phyloP scores from a whole-genome alignment of 805 yeast species.

The Wickerhamiella sergipiensis region DNA sequence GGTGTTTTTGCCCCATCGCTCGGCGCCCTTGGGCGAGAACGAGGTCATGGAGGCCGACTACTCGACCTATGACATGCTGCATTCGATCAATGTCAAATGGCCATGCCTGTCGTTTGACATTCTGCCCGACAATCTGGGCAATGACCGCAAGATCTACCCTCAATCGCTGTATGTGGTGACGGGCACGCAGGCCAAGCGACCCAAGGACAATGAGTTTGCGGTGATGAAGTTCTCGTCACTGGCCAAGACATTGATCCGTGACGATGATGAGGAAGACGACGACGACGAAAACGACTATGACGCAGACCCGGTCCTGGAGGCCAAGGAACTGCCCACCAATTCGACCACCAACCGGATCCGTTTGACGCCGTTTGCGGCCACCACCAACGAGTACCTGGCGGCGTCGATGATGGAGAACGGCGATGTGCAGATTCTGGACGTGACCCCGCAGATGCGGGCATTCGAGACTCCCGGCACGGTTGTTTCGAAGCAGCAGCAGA shows the following conservation, averaged over 20 bases:
- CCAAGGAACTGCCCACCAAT: constrained; percentile 61
- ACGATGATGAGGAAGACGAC: constrained; percentile 60
- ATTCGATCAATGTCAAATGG: constrained; percentile 89
- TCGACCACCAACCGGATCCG: constrained; percentile 83
- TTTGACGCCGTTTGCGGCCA: constrained; percentile 60
- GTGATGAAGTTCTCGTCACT: constrained; percentile 72
- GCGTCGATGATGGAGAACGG: constrained; percentile 87
- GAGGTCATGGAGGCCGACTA: constrained; percentile 96
- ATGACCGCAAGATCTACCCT: constrained; percentile 81
- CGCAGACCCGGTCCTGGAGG: constrained; percentile 72
- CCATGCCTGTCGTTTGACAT: constrained; percentile 89
- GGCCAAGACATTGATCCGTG: constrained; percentile 75
- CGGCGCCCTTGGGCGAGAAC: constrained; percentile 85
- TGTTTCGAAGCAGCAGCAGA: constrained; percentile 62
- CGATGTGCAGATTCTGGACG: constrained; percentile 73
- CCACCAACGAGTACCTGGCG: constrained; percentile 68
- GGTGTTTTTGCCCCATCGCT: constrained; percentile 75
- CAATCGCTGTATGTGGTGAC: constrained; percentile 75
- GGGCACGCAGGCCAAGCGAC: constrained; percentile 83
- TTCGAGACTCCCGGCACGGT: constrained; percentile 79
- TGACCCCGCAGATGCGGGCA: constrained; percentile 65
- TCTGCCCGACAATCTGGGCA: constrained; percentile 73
- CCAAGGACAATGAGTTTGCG: constrained; percentile 78
- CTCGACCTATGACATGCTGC: constrained; percentile 89
- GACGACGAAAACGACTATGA: constrained; percentile 65